Conservation (phyloP, 2,329 filamentous ascomycete species). For the Colletotrichum eleusines region DNA sequence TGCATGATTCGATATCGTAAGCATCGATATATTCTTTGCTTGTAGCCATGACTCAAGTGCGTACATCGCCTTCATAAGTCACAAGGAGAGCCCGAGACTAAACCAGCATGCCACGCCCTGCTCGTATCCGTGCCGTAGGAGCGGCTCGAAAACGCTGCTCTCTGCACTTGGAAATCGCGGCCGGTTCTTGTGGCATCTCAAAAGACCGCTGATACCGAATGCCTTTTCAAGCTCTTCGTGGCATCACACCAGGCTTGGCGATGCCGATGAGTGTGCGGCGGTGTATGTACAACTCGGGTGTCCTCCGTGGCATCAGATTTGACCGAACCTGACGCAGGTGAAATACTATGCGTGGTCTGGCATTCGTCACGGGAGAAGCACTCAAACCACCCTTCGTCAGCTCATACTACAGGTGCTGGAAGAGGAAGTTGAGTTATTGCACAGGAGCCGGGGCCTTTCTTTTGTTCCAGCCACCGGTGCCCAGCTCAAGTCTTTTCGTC, state of each 20-base stretch:
- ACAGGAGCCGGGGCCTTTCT: neutral
- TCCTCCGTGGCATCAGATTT: neutral
- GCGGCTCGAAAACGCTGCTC: neutral
- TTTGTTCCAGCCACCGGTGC: fast-evolving
- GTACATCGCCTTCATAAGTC: neutral
- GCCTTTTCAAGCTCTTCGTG: neutral
- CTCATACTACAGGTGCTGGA: neutral
- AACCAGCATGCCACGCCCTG: neutral
- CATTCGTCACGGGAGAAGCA: neutral
- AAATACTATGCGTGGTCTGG: neutral
- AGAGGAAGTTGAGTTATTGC: neutral
- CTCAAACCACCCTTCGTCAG: neutral
- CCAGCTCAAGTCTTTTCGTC: neutral
- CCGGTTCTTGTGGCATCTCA: neutral
- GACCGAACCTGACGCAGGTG: neutral
- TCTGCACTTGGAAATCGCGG: no score
- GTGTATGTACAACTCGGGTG: neutral
- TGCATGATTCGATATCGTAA: neutral
- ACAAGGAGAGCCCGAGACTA: neutral
- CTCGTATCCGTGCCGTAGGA: no score
- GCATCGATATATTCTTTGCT: neutral
- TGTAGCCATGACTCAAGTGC: neutral
- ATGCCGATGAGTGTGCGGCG: neutral
- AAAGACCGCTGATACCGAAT: neutral
- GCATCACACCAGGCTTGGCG: neutral